Evolutionary conservation across 257 asterid genomes (phyloP).

Genomic region (Fraxinus americana): DNA sequence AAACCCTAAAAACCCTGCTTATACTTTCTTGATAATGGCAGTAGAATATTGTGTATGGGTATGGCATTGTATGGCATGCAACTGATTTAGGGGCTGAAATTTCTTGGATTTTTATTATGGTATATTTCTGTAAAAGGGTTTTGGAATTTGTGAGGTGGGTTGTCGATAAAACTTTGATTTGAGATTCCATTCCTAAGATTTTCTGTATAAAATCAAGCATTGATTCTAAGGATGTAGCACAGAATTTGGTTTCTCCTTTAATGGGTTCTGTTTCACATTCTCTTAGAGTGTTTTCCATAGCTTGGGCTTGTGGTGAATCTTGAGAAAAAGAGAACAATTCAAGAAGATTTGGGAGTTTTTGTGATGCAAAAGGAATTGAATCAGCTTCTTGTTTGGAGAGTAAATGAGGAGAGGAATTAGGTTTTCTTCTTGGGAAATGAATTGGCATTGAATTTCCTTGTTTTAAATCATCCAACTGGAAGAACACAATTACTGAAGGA

Average conservation of each 20-base stretch:
- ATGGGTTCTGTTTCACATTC: constrained; percentile 62
- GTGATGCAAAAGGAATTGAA: constrained; percentile 60
- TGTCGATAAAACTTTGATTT: constrained; percentile 48
- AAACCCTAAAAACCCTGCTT: constrained; percentile 52
- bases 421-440: constrained; percentile 55
- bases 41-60: constrained; percentile 64
- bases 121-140: constrained; percentile 46
- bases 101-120: constrained; percentile 33
- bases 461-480: constrained; percentile 54
- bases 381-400: constrained; percentile 60
- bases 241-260: constrained; percentile 66
- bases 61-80: constrained; percentile 80
- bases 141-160: constrained; percentile 35
- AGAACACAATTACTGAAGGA: constrained; percentile 61
- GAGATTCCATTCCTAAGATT: constrained; percentile 39
- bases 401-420: constrained; percentile 36
- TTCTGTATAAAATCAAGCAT: constrained; percentile 57
- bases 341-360: constrained; percentile 52
- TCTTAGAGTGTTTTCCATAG: constrained; percentile 67
- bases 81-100: constrained; percentile 46
- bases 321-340: constrained; percentile 45
- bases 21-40: constrained; percentile 65
- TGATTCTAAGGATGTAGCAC: constrained; percentile 69
- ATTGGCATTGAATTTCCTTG: constrained; percentile 53
- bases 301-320: constrained; percentile 69